These are phyloP conservation scores for Saccharomyces cerevisiae DNA, from an alignment of 805 yeast species.

Conservation along the genomic window DNA sequence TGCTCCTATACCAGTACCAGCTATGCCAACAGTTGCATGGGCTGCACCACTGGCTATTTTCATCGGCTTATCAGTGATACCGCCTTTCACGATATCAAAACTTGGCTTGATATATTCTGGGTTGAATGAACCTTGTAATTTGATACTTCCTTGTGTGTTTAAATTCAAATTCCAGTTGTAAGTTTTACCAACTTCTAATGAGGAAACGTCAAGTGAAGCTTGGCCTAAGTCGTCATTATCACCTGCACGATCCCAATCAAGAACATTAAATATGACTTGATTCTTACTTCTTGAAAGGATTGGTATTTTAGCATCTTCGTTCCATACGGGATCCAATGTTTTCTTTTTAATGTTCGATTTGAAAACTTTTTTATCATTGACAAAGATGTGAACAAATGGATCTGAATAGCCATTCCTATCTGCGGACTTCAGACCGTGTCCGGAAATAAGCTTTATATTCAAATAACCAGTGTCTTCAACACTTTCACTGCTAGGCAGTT, in stretches of 20 bases:
- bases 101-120: constrained; percentile 66
- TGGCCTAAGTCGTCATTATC: constrained; percentile 54
- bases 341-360: constrained; percentile 58
- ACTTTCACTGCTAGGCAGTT: constrained; percentile 50
- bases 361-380: constrained; percentile 47
- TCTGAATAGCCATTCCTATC: constrained; percentile 74
- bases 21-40: constrained; percentile 28
- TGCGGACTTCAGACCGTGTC: constrained; percentile 44
- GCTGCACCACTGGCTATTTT: constrained; percentile 24
- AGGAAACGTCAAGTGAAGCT: constrained; percentile 41
- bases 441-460: constrained; percentile 49
- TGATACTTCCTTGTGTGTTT: constrained; percentile 58
- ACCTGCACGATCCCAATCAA: constrained; percentile 77
- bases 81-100: constrained; percentile 36
- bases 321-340: constrained; percentile 69
- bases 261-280: constrained; percentile 40
- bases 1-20: constrained; percentile 34
- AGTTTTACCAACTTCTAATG: constrained; percentile 39
- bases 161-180: constrained; percentile 43
- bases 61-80: constrained; percentile 39
- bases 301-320: constrained; percentile 53
- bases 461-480: constrained; percentile 61
- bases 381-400: constrained; percentile 48
- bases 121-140: constrained; percentile 44
- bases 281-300: constrained; percentile 56